phyloP scores from a whole-genome alignment of 306 rosid genomes.

The Pterocarpus macrocarpus region DNA sequence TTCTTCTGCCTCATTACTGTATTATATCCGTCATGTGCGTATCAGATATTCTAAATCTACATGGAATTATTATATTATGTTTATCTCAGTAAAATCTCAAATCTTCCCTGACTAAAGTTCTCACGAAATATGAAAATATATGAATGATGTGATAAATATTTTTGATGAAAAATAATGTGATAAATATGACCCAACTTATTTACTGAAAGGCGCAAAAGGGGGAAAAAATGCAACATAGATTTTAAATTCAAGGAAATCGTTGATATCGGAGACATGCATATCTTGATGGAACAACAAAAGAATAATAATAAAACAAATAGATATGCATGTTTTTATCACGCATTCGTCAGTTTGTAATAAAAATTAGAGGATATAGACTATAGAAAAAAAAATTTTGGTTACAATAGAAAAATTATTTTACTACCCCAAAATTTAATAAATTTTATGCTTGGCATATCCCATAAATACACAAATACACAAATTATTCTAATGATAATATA shows the following conservation, averaged over 20 bases:
- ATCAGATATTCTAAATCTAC: conserved; percentile 31
- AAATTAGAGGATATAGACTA: background rate
- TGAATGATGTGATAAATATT: too few relatives aligned
- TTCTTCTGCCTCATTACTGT: conserved; percentile 30
- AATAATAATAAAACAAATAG: too few relatives aligned
- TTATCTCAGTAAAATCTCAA: background rate
- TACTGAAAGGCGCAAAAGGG: background rate
- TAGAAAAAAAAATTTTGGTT: too few relatives aligned
- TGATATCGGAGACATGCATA: too few relatives aligned
- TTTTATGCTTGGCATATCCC: too few relatives aligned
- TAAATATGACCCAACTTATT: background rate
- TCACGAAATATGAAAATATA: background rate
- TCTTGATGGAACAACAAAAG: too few relatives aligned
- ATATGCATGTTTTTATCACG: background rate
- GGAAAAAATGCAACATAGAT: background rate
- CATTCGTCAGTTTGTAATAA: background rate
- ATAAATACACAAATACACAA: too few relatives aligned
- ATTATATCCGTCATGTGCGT: conserved; percentile 39
- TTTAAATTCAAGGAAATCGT: too few relatives aligned
- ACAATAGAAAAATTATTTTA: too few relatives aligned
- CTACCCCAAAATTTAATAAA: background rate
- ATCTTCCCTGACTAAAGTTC: background rate
- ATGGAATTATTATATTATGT: conserved; percentile 17
- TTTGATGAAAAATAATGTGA: too few relatives aligned
- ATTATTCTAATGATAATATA: too few relatives aligned